Conservation (phyloP, 768 basidiomycete genomes). For the Mycena olivaceomarginata region DNA sequence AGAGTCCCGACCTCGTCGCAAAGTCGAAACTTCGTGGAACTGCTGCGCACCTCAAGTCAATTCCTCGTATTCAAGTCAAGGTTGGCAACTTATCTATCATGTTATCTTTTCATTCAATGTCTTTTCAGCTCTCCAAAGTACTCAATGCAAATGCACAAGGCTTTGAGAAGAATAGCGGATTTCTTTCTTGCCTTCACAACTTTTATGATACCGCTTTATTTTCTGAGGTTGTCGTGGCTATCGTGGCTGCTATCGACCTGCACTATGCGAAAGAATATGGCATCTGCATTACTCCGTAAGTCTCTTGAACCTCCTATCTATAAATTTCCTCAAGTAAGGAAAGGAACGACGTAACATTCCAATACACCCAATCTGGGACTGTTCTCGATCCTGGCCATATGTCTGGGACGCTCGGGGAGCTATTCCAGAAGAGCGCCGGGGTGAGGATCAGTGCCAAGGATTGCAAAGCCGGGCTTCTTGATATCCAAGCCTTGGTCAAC, state of each 20-base stretch:
- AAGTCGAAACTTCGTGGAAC: not conserved
- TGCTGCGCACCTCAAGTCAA: not conserved
- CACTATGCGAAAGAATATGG: too few relatives aligned
- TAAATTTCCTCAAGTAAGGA: too few relatives aligned
- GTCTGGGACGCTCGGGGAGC: not conserved
- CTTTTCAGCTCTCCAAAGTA: not conserved
- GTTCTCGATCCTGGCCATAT: too few relatives aligned
- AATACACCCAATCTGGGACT: too few relatives aligned
- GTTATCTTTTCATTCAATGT: not conserved
- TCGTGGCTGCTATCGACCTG: too few relatives aligned
- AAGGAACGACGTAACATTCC: too few relatives aligned
- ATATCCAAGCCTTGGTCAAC: conserved; percentile 1
- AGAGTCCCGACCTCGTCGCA: not conserved
- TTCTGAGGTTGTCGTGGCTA: too few relatives aligned
- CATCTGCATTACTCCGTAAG: too few relatives aligned
- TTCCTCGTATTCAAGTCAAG: not conserved
- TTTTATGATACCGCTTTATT: too few relatives aligned
- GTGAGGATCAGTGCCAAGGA: not conserved
- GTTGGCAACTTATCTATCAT: not conserved
- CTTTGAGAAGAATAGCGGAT: conserved; percentile 4
- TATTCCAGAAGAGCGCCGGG: not conserved
- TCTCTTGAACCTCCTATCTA: too few relatives aligned
- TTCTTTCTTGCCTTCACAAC: too few relatives aligned
- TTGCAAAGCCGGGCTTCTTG: not conserved
- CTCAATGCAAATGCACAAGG: not conserved